A percentile compares a stretch with the other conserved stretches of the same genome.
These are phyloP conservation scores for Urostyla sp. DNA, from an alignment of 73 alveolate genomes.

Conservation along the genomic window DNA sequence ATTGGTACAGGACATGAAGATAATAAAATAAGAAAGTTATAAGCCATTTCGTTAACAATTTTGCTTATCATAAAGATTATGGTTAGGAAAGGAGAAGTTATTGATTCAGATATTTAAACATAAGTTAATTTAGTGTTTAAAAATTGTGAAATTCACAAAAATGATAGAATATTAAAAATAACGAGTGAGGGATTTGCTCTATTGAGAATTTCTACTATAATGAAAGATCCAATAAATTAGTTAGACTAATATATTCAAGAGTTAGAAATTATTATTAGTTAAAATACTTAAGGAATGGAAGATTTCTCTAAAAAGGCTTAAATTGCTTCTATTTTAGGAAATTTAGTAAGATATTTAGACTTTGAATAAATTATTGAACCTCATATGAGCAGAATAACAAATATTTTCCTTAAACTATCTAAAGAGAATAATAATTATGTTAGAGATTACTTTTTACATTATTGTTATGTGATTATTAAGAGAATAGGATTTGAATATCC, in stretches of 20 bases:
- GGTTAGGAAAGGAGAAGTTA: slow-evolving; percentile 8
- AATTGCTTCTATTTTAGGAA: neutral
- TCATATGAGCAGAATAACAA: neutral
- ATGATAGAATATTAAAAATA: slow-evolving; percentile 6
- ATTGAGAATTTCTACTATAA: neutral
- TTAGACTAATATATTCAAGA: slow-evolving; percentile 3
- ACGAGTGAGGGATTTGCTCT: slow-evolving; percentile 10
- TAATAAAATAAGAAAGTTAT: slow-evolving; percentile 12
- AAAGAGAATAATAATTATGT: slow-evolving; percentile 36
- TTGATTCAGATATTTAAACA: neutral
- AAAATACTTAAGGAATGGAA: neutral
- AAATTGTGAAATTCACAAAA: slow-evolving; percentile 17
- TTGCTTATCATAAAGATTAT: neutral
- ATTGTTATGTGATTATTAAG: slow-evolving; percentile 4
- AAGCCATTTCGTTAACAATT: neutral
- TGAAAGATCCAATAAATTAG: slow-evolving; percentile 11
- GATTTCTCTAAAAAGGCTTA: slow-evolving; percentile 32
- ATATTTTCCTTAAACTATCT: neutral
- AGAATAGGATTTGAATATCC: slow-evolving; percentile 15
- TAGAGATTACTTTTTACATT: slow-evolving; percentile 22
- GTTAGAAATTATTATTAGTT: neutral
- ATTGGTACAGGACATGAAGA: too few relatives aligned
- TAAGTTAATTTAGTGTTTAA: neutral
- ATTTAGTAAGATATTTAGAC: slow-evolving; percentile 12
- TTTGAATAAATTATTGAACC: slow-evolving; percentile 16